Base-by-base conservation (phyloP, 23 red algal species). In the Gracilaria domingensis region DNA sequence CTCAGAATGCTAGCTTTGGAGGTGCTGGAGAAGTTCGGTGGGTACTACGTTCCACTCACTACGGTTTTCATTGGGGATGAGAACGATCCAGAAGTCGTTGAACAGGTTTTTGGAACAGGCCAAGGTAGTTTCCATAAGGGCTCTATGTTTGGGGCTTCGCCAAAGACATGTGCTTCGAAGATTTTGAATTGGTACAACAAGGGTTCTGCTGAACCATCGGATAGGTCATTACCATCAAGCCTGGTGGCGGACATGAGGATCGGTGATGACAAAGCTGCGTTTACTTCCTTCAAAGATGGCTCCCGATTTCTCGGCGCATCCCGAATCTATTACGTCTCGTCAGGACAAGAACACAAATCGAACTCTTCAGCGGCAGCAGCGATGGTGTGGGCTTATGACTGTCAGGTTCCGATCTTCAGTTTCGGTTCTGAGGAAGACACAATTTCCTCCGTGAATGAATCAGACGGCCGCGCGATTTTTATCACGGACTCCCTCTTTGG, bases 1-100 rank as follows among this genome's bases (percentile, higher is more conserved):
- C 24, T 95, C 33, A 47, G 20, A 58, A 54, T 95, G 79, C 40
- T 95, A 26, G 93, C 84, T 16, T 26, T 95, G 83, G 93, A 95
- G 51, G 73, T 95, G 0, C 37, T 95, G 40, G 75, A 95, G 13
- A 70, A 61, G 45, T 77, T 28, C 44, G 93, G 93, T 40, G 93
- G 93, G 29, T 87, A 88, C 74, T 85, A 86, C 58, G 51, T 89
- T 13, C 93, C 93, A 0, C 30, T 95, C 3, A 55, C 70, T 23
- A 83, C 82, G 35, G 33, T 94, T 55, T 94, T 86, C 66, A 79
- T 36, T 1, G 76, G 82, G 39, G 65, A 57, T 33, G 73, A 42
- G 51, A 86, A n/a, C 20, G 91, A 83, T 5, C 39, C 76, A 24
- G 88, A 83, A 13, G 59, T 50, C n/a, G 50, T 28, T 1, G 89